Evolutionary conservation across 768 basidiomycete species (phyloP).

Genomic region (Cystobasidiopsis lactophilus): DNA sequence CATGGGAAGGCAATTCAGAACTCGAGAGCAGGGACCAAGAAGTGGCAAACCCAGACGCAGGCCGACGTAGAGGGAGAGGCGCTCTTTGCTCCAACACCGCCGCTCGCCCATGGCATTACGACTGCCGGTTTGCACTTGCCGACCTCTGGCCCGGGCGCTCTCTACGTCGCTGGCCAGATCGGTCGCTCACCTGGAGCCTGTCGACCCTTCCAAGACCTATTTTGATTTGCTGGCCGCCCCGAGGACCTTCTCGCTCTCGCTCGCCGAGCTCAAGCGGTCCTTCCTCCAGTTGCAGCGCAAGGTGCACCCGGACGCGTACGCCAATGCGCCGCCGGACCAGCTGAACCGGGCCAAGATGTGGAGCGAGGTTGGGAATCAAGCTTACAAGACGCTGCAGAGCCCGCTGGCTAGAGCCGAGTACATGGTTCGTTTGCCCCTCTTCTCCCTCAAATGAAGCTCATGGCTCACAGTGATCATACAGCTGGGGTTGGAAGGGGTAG

Average conservation of each 20-base stretch:
- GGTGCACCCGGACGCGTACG: slow-evolving; percentile 26
- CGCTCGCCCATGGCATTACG: too few relatives aligned
- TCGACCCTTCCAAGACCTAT: slow-evolving; percentile 14
- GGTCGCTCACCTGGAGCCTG: too few relatives aligned
- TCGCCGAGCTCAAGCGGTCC: slow-evolving; percentile 18
- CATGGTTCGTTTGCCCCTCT: slow-evolving; percentile 18
- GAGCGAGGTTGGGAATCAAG: slow-evolving; percentile 47
- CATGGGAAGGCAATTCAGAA: too few relatives aligned
- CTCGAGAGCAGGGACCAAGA: too few relatives aligned
- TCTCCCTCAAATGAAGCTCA: background rate
- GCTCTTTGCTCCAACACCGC: too few relatives aligned
- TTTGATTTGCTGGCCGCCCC: slow-evolving; percentile 23
- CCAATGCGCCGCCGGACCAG: background rate
- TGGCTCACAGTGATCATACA: slow-evolving; percentile 4
- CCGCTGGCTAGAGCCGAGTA: slow-evolving; percentile 26
- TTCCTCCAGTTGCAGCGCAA: slow-evolving; percentile 25
- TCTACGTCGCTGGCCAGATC: too few relatives aligned
- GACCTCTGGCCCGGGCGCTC: too few relatives aligned
- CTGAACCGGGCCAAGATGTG: slow-evolving; percentile 21
- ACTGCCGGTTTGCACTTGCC: too few relatives aligned
- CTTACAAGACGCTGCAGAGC: slow-evolving; percentile 32
- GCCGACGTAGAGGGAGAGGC: too few relatives aligned
- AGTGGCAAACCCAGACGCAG: too few relatives aligned
- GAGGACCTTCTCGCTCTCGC: slow-evolving; percentile 21
- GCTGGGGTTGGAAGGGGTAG: slow-evolving; percentile 22